These are phyloP conservation scores for Pseudisothecium myosuroides DNA, from an alignment of 225 moss, liverwort and hornwort genomes.

Conservation along the genomic window DNA sequence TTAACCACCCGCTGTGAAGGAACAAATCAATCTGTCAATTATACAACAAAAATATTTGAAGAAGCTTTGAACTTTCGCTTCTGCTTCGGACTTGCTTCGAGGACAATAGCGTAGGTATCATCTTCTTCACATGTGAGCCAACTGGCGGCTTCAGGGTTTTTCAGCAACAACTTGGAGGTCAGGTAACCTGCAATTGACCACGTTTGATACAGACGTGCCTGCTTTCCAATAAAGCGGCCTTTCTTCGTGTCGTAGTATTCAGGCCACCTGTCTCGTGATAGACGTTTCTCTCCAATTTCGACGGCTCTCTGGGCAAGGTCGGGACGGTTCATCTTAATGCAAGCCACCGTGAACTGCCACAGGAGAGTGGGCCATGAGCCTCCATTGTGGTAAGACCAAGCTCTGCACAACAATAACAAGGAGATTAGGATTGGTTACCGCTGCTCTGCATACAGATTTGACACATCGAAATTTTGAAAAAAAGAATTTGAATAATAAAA, in stretches of 20 bases:
- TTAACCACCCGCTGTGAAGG: neutral
- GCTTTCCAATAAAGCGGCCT: slow-evolving; percentile 79
- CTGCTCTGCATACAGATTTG: neutral
- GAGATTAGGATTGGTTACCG: neutral
- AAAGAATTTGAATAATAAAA: neutral
- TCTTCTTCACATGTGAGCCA: slow-evolving; percentile 84
- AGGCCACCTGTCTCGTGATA: slow-evolving; percentile 78
- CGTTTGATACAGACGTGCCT: slow-evolving; percentile 82
- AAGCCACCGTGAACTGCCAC: slow-evolving; percentile 93
- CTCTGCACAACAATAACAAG: slow-evolving; percentile 17
- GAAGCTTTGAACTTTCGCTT: slow-evolving; percentile 33
- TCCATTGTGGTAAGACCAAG: slow-evolving; percentile 95
- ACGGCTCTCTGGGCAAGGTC: slow-evolving; percentile 68
- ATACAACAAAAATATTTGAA: slow-evolving; percentile 19
- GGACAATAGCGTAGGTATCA: slow-evolving; percentile 11
- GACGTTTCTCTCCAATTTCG: slow-evolving; percentile 50
- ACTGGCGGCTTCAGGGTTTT: slow-evolving; percentile 55
- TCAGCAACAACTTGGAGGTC: slow-evolving; percentile 61
- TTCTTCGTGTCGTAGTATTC: slow-evolving; percentile 83
- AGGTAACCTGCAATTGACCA: slow-evolving; percentile 90
- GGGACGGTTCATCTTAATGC: slow-evolving; percentile 75
- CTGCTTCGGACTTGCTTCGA: slow-evolving; percentile 24
- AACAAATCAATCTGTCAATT: neutral
- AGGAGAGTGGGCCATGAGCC: slow-evolving; percentile 96
- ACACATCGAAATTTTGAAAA: neutral